Conservation (phyloP, 2,329 filamentous ascomycete genomes). For the Neofusicoccum ribis region DNA sequence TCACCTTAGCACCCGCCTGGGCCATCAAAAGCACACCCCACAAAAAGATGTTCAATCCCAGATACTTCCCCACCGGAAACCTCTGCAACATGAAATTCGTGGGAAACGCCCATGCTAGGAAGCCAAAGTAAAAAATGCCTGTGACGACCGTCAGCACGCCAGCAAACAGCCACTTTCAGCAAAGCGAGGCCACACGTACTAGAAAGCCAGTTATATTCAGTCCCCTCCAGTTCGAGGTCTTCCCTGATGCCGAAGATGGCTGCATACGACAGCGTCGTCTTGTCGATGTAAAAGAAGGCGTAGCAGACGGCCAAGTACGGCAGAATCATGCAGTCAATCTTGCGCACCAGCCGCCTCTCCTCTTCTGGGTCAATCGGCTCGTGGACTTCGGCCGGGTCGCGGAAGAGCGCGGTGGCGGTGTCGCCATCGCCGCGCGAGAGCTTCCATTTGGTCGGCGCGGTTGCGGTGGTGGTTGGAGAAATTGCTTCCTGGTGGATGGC, state of each 20-base stretch:
- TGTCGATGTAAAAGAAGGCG: slow-evolving; percentile 43
- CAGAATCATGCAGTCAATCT: slow-evolving; percentile 62
- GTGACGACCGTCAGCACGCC: neutral
- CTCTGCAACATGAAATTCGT: slow-evolving; percentile 51
- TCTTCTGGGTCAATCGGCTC: slow-evolving; percentile 49
- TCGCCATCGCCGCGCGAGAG: slow-evolving; percentile 45
- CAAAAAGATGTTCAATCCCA: slow-evolving; percentile 59
- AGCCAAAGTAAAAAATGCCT: slow-evolving; percentile 57
- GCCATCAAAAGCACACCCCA: slow-evolving; percentile 50
- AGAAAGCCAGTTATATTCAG: slow-evolving; percentile 59
- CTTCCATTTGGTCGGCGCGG: slow-evolving; percentile 23
- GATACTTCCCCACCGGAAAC: slow-evolving; percentile 52
- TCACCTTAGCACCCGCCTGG: slow-evolving; percentile 29
- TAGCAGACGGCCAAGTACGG: slow-evolving; percentile 58
- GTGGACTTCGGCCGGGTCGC: slow-evolving; percentile 46
- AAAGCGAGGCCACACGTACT: slow-evolving; percentile 25
- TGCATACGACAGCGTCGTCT: slow-evolving; percentile 59
- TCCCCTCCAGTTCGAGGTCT: slow-evolving; percentile 58
- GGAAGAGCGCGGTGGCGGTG: slow-evolving; percentile 53
- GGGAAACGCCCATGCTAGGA: slow-evolving; percentile 55
- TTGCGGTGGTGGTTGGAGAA: neutral
- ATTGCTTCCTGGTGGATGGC: neutral
- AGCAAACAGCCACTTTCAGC: neutral
- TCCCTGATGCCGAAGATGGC: slow-evolving; percentile 65
- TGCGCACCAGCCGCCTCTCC: slow-evolving; percentile 51